Evolutionary conservation across 2,329 filamentous ascomycete genomes (phyloP), one percentile per base, ranked within the genome.

Genomic region (Hyphodiscus sp.): DNA sequence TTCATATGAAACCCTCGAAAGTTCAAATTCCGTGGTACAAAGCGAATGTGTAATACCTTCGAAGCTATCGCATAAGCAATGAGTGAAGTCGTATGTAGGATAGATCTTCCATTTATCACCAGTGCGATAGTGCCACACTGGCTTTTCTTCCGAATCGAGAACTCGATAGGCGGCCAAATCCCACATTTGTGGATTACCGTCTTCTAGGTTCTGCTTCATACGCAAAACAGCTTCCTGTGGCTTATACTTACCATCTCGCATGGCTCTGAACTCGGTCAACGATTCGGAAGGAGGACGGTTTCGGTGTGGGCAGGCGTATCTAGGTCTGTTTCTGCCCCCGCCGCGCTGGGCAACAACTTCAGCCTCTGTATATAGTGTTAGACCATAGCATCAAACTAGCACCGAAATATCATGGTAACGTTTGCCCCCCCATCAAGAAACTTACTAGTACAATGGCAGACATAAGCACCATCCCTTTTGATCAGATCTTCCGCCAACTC

Each of bases 101-200:
- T 95, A 96, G 58, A 96, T 94, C 70, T 82, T 85, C 89, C 91
- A 96, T 66, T 85, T 82, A 60, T 80, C 75, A 20, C 87, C 88
- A 0, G 91, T 94, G 26, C 87, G 81, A 69, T 88, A 82, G 67
- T 94, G 89, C 55, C 15, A 4, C 15, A 29, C n/a, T 13, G 15
- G 8, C 16, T 80, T 71, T 49, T 87, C 83, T 8, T 26, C 23
- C 23, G 23, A 26, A 64, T 85, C 80, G 56, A 88, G 79, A 53
- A 96, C 85, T 49, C 91, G 83, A 70, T 95, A 96, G 9, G 91
- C 91, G 1, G 88, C 87, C 50, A 95, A 73, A 75, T 96, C 91
- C 91, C 91, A 96, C 87, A 95, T 90, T 70, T 95, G 88, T 1
- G 90, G 90, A 69, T 95, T 95, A 20, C 85, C 83, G 62, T 85